phyloP scores from a whole-genome alignment of 192 early-diverging fungal species.

The Lobosporangium transversale region DNA sequence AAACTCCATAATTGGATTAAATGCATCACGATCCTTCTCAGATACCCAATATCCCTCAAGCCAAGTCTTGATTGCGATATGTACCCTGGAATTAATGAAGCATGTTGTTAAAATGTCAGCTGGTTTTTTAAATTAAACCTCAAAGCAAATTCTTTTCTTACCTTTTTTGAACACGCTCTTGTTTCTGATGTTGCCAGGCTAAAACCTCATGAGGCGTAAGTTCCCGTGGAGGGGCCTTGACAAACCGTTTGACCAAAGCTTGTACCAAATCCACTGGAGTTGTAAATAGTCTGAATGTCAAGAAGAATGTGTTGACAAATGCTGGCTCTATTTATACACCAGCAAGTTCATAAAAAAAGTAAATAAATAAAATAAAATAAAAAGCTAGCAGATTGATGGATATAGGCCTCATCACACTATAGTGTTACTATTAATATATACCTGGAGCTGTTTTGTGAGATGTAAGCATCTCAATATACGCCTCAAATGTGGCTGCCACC shows the following conservation, averaged over 20 bases:
- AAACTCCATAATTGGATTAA: conserved; percentile 63
- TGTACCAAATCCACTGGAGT: conserved; percentile 70
- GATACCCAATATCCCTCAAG: conserved; percentile 76
- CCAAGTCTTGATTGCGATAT: conserved; percentile 86
- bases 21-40: conserved; percentile 60
- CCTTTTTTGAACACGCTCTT: conserved; percentile 50
- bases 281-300: conserved; percentile 89
- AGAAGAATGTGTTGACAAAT: conserved; percentile 79
- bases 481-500: conserved; percentile 66
- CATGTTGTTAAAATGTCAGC: too few species aligned
- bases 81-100: conserved; percentile 63
- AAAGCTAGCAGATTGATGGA: not conserved
- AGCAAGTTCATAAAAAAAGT: too few species aligned
- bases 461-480: conserved; percentile 69
- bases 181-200: conserved; percentile 65
- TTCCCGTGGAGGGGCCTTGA: conserved; percentile 60
- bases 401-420: too few species aligned
- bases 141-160: not conserved
- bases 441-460: conserved; percentile 61
- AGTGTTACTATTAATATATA: too few species aligned
- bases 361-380: conserved; percentile 9
- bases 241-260: conserved; percentile 74
- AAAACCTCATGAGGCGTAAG: conserved; percentile 62
- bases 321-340: conserved; percentile 68
- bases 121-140: too few species aligned